Percentiles rank a stretch among this genome's conserved stretches.
phyloP scores from a whole-genome alignment of 805 yeast species.

The Sugiyamaella chiloensis region DNA sequence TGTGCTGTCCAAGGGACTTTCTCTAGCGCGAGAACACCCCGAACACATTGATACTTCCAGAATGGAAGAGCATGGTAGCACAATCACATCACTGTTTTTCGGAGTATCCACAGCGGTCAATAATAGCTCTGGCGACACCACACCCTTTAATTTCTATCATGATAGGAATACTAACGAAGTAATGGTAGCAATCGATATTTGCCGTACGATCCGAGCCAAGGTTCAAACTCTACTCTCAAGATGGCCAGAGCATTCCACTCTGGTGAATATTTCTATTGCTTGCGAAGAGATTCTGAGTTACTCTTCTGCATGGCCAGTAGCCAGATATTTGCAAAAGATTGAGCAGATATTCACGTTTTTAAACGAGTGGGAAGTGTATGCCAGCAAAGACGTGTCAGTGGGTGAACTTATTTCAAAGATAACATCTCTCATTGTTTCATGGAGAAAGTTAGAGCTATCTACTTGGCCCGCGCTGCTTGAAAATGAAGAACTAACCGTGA shows the following conservation, averaged over 20 bases:
- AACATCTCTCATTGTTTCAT: slow-evolving; percentile 70
- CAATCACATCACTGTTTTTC: neutral
- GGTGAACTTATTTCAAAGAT: slow-evolving; percentile 51
- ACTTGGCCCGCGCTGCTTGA: slow-evolving; percentile 79
- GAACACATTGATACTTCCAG: neutral
- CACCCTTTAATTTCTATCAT: slow-evolving; percentile 57
- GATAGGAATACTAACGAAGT: slow-evolving; percentile 62
- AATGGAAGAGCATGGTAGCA: neutral
- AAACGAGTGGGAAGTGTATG: slow-evolving; percentile 92
- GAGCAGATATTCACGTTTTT: slow-evolving; percentile 83
- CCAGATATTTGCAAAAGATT: slow-evolving; percentile 70
- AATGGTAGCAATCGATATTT: slow-evolving; percentile 51
- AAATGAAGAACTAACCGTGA: slow-evolving; percentile 52
- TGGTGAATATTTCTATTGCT: slow-evolving; percentile 61
- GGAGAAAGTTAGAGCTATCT: slow-evolving; percentile 85
- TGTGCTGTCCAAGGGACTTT: neutral
- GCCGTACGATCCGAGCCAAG: slow-evolving; percentile 43
- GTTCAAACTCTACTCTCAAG: slow-evolving; percentile 49
- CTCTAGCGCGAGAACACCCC: neutral
- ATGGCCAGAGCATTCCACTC: slow-evolving; percentile 96
- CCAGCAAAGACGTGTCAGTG: slow-evolving; percentile 72
- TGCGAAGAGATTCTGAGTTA: slow-evolving; percentile 62
- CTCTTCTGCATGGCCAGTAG: slow-evolving; percentile 69
- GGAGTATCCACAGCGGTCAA: neutral
- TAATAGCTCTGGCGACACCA: neutral